A percentile compares a stretch with the other conserved stretches of the same genome.
Evolutionary conservation across 2,329 filamentous ascomycete genomes (phyloP).

Genomic region (Penicillium brevicompactum): DNA sequence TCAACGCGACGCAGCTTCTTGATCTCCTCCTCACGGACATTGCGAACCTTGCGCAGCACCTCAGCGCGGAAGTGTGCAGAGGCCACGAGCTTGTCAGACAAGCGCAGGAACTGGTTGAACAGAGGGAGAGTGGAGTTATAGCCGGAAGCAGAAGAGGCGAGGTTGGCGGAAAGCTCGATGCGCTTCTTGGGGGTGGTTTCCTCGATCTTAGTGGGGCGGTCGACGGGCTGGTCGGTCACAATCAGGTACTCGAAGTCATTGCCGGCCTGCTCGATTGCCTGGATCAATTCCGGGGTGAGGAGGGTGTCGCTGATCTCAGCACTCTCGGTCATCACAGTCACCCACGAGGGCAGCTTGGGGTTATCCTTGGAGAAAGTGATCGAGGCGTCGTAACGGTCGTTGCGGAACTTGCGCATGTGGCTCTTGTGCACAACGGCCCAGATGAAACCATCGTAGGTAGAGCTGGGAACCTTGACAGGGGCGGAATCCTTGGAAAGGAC

Average conservation of each 20-base stretch:
- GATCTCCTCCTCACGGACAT: constrained; percentile 77
- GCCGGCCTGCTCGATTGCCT: constrained; percentile 76
- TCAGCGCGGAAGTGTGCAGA: constrained; percentile 85
- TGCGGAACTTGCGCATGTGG: constrained; percentile 82
- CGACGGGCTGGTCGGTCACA: constrained; percentile 82
- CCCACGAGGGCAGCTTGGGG: constrained; percentile 83
- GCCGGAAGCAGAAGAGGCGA: constrained; percentile 63
- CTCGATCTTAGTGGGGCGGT: constrained; percentile 85
- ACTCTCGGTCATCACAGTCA: constrained; percentile 94
- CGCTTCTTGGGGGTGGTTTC: constrained; percentile 86
- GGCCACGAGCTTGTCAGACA: constrained; percentile 79
- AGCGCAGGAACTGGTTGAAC: constrained; percentile 77
- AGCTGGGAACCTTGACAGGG: constrained; percentile 53
- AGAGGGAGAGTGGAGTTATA: constrained; percentile 71
- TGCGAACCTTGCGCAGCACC: constrained; percentile 80
- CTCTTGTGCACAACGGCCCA: constrained; percentile 96
- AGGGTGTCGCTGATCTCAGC: constrained; percentile 89
- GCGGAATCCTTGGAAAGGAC: constrained; percentile 64
- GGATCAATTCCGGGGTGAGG: constrained; percentile 82
- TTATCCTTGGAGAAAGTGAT: constrained; percentile 93
- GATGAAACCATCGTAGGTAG: constrained; percentile 83
- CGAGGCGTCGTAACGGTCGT: constrained; percentile 92
- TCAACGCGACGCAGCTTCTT: constrained; percentile 76
- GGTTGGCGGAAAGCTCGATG: constrained; percentile 72
- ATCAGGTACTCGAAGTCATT: constrained; percentile 84